Conservation (phyloP, 1,139 yeast genomes). For the Yamadazyma blattariae region DNA sequence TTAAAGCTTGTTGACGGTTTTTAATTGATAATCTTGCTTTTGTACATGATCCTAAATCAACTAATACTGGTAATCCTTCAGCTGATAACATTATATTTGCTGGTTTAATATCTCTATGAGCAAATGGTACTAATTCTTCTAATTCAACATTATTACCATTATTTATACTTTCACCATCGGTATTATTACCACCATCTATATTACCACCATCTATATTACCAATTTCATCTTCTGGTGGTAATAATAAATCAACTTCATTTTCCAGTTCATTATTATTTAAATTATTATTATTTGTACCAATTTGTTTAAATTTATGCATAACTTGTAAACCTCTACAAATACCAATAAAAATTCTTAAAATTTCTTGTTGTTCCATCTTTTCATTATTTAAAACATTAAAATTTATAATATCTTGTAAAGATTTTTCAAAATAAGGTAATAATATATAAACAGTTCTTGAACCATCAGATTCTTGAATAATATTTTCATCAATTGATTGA, state of each 20-base stretch:
- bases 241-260: constrained; percentile 33
- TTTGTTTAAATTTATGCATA: constrained; percentile 64
- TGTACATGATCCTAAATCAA: constrained; percentile 81
- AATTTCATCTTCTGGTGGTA: constrained; percentile 28
- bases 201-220: constrained; percentile 6
- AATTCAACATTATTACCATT: constrained; percentile 34
- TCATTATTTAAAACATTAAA: constrained; percentile 54
- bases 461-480: constrained; percentile 74
- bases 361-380: constrained; percentile 57
- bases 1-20: constrained; percentile 68
- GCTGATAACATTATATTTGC: constrained; percentile 81
- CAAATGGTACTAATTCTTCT: constrained; percentile 64
- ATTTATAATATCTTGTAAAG: constrained; percentile 77
- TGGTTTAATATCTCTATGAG: constrained; percentile 86
- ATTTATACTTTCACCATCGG: neutral
- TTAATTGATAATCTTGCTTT: constrained; percentile 56
- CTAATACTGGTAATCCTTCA: constrained; percentile 72
- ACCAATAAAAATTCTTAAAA: constrained; percentile 61
- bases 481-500: constrained; percentile 64
- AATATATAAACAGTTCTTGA: constrained; percentile 74
- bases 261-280: constrained; percentile 16
- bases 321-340: constrained; percentile 71
- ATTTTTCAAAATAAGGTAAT: constrained; percentile 69
- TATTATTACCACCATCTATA: neutral
- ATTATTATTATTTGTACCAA: constrained; percentile 10